Evolutionary conservation across 108 stramenopile species (phyloP), one percentile per base, ranked within the genome.

Genomic region (Fragilaria radians): DNA sequence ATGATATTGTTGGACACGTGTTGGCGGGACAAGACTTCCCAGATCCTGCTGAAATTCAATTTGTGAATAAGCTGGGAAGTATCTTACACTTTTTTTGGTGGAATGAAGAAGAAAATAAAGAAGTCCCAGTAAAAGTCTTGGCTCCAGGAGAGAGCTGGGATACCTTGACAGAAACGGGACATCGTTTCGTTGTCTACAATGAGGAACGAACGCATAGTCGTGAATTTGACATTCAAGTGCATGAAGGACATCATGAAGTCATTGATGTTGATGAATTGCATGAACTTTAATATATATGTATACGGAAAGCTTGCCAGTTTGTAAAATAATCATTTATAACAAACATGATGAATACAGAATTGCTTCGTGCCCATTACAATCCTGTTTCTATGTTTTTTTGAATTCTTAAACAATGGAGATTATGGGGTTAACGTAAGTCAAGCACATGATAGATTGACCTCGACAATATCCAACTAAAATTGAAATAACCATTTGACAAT

Each of bases 11-110:
- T 26, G 70, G 66, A 28, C 74, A 77, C 7, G 51, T 79, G 24
- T 46, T 83, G 23, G 64, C 67, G 31, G 82, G 82, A 5, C 63
- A 73, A 1, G 82, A 83, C 59, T 28, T 78, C 46, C 58, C 66
- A 27, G 31, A 7, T 19, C 50, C 50, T 11, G 36, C 36, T 42
- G 11, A 14, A 7, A 14, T 42, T 7, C 14, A 7, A 14, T 42
- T 42, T 14, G 36, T 42, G 36, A 42, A 42, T 14, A 42, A 42
- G 14, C 36, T 11, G 11, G 14, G 14, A 7, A 42, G 36, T 14
- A 7, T 42, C 7, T 7, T 42, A 14, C 36, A 42, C 36, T 42
- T 42, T 14, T 42, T 42, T 42, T 42, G 36, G 36, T 42, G 36
- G 36, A 42, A 42, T 42, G 36, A 42, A 42, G 36, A 42, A 42